phyloP scores from a whole-genome alignment of 768 basidiomycete species.

The Lactarius hatsudake region DNA sequence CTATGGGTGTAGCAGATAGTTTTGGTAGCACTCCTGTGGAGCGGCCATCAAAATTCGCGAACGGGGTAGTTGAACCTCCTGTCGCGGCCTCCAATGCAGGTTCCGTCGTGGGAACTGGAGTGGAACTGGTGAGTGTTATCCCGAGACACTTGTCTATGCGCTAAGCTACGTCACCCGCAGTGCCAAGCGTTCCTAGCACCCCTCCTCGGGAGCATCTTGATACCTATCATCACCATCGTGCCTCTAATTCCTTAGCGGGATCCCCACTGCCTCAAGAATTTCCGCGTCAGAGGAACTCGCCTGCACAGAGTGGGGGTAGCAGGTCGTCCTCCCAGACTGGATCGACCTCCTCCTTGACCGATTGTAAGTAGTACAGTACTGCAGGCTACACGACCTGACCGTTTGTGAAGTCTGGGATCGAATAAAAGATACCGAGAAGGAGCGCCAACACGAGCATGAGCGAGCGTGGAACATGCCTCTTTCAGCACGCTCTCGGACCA shows the following conservation, averaged over 20 bases:
- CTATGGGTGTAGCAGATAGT: conserved; percentile 25
- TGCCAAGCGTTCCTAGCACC: conserved; percentile 6
- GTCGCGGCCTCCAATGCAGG: conserved; percentile 5
- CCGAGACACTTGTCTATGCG: not conserved
- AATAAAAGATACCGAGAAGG: conserved; percentile 33
- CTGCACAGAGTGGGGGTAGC: conserved; percentile 20
- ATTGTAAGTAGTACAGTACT: conserved; percentile 20
- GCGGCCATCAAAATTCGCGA: not conserved
- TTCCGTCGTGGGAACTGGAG: conserved; percentile 11
- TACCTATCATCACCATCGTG: conserved; percentile 28
- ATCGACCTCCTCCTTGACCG: conserved; percentile 24
- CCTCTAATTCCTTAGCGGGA: conserved; percentile 24
- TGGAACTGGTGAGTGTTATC: conserved; percentile 14
- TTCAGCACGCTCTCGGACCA: conserved; percentile 37
- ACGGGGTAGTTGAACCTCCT: not conserved
- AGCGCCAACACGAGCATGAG: conserved; percentile 43
- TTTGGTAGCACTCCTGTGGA: conserved; percentile 20
- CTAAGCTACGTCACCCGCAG: conserved; percentile 7
- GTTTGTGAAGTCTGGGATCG: conserved; percentile 32
- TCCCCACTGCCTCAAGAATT: conserved; percentile 27
- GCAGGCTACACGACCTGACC: not conserved
- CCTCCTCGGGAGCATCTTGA: conserved; percentile 23
- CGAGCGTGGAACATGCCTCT: conserved; percentile 49
- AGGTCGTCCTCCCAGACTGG: conserved; percentile 20
- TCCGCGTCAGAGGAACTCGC: conserved; percentile 16